Base-by-base conservation (phyloP, 2,329 filamentous ascomycete genomes). In the Penicillium sp. region DNA sequence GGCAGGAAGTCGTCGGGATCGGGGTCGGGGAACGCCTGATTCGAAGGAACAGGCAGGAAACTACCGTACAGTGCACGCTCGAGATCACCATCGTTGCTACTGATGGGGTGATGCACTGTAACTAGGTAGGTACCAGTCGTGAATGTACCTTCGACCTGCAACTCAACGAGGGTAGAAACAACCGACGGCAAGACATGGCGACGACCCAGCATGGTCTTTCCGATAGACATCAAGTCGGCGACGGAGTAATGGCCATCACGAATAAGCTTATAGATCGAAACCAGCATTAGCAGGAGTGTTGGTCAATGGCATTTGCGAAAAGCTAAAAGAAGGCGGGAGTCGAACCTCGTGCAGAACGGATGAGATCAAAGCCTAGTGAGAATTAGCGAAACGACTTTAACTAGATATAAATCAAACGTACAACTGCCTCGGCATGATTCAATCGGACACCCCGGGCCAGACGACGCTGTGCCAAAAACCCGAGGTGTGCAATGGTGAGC, bases 101-200 rank as follows among this genome's bases (percentile, higher is more conserved):
- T 82, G 68, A 97, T 86, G 22, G 91, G 91, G 64, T 94, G 82
- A 70, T 95, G 89, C 14, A 97, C 88, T 0, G 91, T 97, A 28
- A 97, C 90, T 32, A 97, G 82, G 64, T 95, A 96, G 1, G 90
- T 95, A 44, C 91, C 91, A 6, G 81, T 85, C 23, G 82, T 85
- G 64, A 97, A 97, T 1, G 90, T 97, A 49, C 91, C 91, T 71
- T 97, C 91, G 55, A 97, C 87, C 76, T 94, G 89, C 58, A 97
- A 80, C 72, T 95, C 86, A 48, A 81, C 77, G 35, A 97, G 80
- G 3, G 87, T 89, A 34, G 80, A 77, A 49, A 85, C 80, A 20
- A 96, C 91, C 9, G 85, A 83, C 18, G 91, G 89, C 35, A 89
- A 77, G 50, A 97, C 91, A 69, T 97, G 91, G 27, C 91, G 86